Evolutionary conservation across 2,329 filamentous ascomycete species (phyloP).

Genomic region (Fusarium lyarnte): DNA sequence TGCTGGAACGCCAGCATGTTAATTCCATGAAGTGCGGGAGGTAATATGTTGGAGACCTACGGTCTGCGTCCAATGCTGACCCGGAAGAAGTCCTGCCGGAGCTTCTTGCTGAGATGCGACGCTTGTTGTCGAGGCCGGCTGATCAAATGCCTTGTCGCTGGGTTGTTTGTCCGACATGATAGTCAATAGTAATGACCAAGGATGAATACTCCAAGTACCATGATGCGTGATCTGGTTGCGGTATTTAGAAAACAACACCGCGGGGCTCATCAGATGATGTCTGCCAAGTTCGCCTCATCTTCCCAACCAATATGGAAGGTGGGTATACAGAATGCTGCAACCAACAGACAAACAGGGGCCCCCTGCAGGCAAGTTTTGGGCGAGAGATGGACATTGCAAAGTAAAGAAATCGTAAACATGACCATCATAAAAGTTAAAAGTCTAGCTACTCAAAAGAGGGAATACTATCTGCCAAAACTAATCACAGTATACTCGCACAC

Average conservation of each 20-base stretch:
- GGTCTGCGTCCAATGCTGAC: constrained; percentile 1
- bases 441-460: fast-evolving
- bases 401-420: background rate
- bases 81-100: background rate
- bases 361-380: background rate
- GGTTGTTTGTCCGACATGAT: background rate
- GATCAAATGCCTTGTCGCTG: background rate
- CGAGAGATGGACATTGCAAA: background rate
- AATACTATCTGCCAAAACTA: background rate
- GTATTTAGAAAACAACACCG: background rate
- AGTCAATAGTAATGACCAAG: background rate
- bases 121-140: background rate
- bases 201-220: background rate
- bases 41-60: background rate
- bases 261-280: background rate
- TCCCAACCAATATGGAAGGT: background rate
- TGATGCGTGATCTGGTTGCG: background rate
- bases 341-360: background rate
- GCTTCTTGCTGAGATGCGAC: background rate
- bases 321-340: background rate
- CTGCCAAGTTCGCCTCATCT: background rate
- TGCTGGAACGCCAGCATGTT: background rate
- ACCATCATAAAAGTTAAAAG: no score
- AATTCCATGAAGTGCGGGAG: background rate
- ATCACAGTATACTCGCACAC: background rate